Percentiles rank a stretch among this genome's conserved stretches.
phyloP scores from a whole-genome alignment of 176 grass and related monocot species.

The Musa acuminata region DNA sequence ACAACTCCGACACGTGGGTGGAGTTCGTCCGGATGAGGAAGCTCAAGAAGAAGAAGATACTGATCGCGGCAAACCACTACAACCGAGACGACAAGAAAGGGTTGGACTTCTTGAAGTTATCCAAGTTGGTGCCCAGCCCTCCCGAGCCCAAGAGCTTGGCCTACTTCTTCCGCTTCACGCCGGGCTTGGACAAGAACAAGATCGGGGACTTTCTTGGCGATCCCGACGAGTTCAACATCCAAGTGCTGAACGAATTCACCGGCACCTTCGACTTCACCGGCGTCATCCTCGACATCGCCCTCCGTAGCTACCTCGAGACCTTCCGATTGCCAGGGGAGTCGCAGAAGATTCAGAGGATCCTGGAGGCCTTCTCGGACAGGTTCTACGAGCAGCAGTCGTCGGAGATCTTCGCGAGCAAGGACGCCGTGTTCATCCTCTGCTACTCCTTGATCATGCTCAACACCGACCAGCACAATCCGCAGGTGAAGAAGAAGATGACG shows the following conservation, averaged over 20 bases:
- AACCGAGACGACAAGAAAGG: constrained; percentile 93
- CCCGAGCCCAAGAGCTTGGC: constrained; percentile 62
- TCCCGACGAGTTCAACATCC: constrained; percentile 59
- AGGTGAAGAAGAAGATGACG: constrained; percentile 97
- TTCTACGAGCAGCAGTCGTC: constrained; percentile 73
- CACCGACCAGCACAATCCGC: constrained; percentile 91
- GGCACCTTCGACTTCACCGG: constrained; percentile 68
- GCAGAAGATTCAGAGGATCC: constrained; percentile 89
- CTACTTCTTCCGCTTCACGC: constrained; percentile 78
- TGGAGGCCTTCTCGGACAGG: constrained; percentile 71
- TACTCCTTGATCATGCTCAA: constrained; percentile 99
- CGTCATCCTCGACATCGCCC: constrained; percentile 60
- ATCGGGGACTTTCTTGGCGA: constrained; percentile 86
- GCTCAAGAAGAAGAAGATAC: constrained; percentile 67
- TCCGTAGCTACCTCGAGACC: constrained; percentile 75
- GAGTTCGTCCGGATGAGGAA: constrained; percentile 76
- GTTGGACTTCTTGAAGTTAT: constrained; percentile 56
- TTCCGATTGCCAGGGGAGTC: constrained; percentile 85
- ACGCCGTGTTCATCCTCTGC: constrained; percentile 73
- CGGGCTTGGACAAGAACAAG: constrained; percentile 62
- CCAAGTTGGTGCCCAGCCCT: constrained; percentile 57
- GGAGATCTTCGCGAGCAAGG: constrained; percentile 62
- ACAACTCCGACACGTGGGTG: constrained; percentile 47
- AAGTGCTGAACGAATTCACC: constrained; percentile 73
- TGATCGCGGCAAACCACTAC: constrained; percentile 86